Conservation (phyloP, 192 early-diverging fungal species). For the Lobosporangium transversale region DNA sequence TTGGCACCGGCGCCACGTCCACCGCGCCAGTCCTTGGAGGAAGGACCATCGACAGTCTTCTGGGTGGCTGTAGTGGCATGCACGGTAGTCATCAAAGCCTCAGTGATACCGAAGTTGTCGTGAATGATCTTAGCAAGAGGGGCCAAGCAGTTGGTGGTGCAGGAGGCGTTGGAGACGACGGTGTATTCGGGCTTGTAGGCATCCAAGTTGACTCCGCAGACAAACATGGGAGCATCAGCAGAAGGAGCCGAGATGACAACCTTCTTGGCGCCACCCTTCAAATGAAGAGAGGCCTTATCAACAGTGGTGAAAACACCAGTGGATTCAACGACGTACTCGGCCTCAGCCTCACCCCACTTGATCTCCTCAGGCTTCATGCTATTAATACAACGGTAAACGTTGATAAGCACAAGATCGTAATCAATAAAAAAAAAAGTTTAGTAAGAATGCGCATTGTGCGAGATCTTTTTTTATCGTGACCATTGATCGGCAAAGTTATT, state of each 20-base stretch:
- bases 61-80: conserved; percentile 99
- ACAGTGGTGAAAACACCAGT: conserved; percentile 98
- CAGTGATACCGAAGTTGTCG: conserved; percentile 95
- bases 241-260: conserved; percentile 99
- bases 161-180: conserved; percentile 98
- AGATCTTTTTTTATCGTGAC: no score
- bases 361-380: conserved; percentile 83
- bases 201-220: conserved; percentile 96
- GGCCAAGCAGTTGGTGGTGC: conserved; percentile 99
- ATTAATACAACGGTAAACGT: background rate
- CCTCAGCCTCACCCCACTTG: conserved; percentile 87
- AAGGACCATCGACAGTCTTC: conserved; percentile 99
- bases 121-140: conserved; percentile 97
- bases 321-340: conserved; percentile 97
- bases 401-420: conserved; percentile 4
- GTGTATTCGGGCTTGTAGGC: conserved; percentile 89
- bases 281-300: conserved; percentile 87
- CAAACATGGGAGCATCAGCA: conserved; percentile 98
- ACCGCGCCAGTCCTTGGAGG: conserved; percentile 96
- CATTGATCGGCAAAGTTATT: no score
- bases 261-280: conserved; percentile 96
- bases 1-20: conserved; percentile 95
- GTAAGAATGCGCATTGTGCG: background rate
- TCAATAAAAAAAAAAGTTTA: background rate
- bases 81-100: conserved; percentile 99